Evolutionary conservation across 768 basidiomycete genomes (phyloP).

Genomic region (Lactifluus hygrophoroides): DNA sequence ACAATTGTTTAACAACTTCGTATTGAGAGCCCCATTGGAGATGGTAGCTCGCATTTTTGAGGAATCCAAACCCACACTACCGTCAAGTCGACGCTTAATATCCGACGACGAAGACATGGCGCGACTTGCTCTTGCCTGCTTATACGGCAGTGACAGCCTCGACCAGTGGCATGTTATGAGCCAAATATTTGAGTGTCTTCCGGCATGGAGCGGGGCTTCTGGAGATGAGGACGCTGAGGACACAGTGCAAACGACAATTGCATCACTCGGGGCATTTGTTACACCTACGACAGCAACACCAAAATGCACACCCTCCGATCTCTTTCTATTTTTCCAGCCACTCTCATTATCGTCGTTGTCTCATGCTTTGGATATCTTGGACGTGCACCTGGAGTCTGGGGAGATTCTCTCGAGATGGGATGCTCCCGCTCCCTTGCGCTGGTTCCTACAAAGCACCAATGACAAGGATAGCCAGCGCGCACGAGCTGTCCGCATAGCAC

Average conservation of each 20-base stretch:
- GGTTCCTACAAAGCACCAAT: slow-evolving; percentile 76
- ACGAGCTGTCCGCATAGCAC: slow-evolving; percentile 81
- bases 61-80: slow-evolving; percentile 83
- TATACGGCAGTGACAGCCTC: slow-evolving; percentile 74
- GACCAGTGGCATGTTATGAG: slow-evolving; percentile 82
- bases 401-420: slow-evolving; percentile 88
- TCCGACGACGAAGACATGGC: slow-evolving; percentile 78
- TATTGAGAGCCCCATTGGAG: slow-evolving; percentile 58
- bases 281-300: slow-evolving; percentile 58
- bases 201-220: slow-evolving; percentile 67
- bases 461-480: slow-evolving; percentile 64
- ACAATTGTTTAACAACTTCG: slow-evolving; percentile 62
- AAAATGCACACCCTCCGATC: slow-evolving; percentile 52
- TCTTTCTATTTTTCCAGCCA: slow-evolving; percentile 76
- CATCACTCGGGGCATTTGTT: slow-evolving; percentile 73
- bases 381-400: slow-evolving; percentile 89
- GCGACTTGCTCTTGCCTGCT: slow-evolving; percentile 74
- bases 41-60: slow-evolving; percentile 74
- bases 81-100: slow-evolving; percentile 61
- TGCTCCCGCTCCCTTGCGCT: slow-evolving; percentile 73
- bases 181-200: slow-evolving; percentile 90
- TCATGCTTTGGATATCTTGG: slow-evolving; percentile 78
- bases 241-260: slow-evolving; percentile 71
- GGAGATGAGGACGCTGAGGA: slow-evolving; percentile 60
- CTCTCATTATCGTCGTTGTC: slow-evolving; percentile 70